A percentile compares a stretch with the other conserved stretches of the same genome.
phyloP scores from a whole-genome alignment of 495 filamentous ascomycete species.

The Thermothielavioides terrestris region DNA sequence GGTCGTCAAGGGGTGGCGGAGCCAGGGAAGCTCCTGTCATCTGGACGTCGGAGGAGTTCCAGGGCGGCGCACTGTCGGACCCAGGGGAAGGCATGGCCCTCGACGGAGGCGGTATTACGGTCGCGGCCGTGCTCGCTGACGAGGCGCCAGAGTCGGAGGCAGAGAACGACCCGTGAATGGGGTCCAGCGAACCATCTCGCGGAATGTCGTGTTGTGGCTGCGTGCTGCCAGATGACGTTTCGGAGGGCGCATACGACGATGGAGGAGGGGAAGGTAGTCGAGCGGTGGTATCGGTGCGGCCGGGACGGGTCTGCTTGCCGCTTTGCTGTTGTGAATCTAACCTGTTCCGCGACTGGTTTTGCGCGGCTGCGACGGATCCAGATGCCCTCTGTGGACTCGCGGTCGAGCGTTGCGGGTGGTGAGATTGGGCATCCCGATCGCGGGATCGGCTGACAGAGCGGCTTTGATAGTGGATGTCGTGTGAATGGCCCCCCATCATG shows the following conservation, averaged over 20 bases:
- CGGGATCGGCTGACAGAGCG: constrained; percentile 33
- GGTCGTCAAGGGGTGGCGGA: constrained; percentile 7
- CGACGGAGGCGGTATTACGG: constrained; percentile 19
- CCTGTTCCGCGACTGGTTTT: constrained; percentile 8
- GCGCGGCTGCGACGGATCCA: constrained; percentile 11
- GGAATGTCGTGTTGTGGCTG: constrained; percentile 32
- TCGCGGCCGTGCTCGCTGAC: constrained; percentile 26
- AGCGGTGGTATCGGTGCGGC: constrained; percentile 23
- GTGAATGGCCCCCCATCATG: constrained; percentile 36
- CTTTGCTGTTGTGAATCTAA: neutral
- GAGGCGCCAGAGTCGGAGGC: constrained; percentile 40
- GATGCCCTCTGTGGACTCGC: constrained; percentile 27
- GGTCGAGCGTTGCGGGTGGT: constrained; percentile 15
- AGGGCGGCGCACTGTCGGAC: constrained; percentile 33
- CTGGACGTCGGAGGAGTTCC: constrained; percentile 11
- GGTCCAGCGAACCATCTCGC: constrained; percentile 19
- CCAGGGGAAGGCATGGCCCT: constrained; percentile 53
- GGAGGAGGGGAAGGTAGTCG: constrained; percentile 42
- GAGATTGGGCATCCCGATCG: constrained; percentile 27
- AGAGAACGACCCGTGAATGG: constrained; percentile 25
- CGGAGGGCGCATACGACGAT: constrained; percentile 39
- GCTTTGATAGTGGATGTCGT: constrained; percentile 35
- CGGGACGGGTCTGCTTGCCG: constrained; percentile 8
- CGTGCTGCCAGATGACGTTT: constrained; percentile 27
- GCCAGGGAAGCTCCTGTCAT: constrained; percentile 14